Base-by-base conservation (phyloP, 768 basidiomycete species). In the Neoboletus magnificus region DNA sequence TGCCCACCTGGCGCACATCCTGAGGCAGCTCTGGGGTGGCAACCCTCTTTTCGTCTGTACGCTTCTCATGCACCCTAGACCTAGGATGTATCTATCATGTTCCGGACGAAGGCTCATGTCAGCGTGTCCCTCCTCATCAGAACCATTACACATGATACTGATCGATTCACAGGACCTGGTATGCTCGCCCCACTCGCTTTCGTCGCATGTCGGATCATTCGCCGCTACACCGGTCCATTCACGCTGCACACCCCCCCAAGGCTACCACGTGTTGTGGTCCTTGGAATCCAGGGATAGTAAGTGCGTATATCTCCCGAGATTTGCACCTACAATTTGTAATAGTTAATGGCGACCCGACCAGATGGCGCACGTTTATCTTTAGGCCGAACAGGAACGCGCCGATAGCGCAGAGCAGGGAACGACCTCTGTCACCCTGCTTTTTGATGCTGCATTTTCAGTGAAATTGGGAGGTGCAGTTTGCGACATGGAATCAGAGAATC, bases 301-400 rank as follows among this genome's bases (percentile, higher is more conserved):
- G 62, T 52, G 49, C 23, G 41, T 35, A 54, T 40, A 41, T 43
- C 46, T 44, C 5, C 48, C 43, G 44, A 48, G 54, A 56, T 56
- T 51, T 51, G 32, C 41, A 13, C 30, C 20, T 42, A 29, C 37
- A n/a, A 33, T 32, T 27, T 43, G 12, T 35, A 30, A 50, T 41
- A 27, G 20, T 44, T 29, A 29, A 37, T 23, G 23, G 15, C 29
- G 35, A 55, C 53, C 57, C 55, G 27, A 41, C 32, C 29, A 16
- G 36, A 18, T 25, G 54, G 49, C 41, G 44, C 50, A 4, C 48
- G 20, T 22, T 5, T 32, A 39, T 40, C 40, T 29, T 32, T 44
- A 12, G 41, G 20, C 33, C 23, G 18, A 37, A 25, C 43, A n/a
- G n/a, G 20, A 37, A 18, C 36, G 36, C 36, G 18, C 36, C 18